Percentiles rank a stretch among this genome's conserved stretches.
Evolutionary conservation across 2,329 filamentous ascomycete genomes (phyloP).

Genomic region (Westerdykella aurantiaca): DNA sequence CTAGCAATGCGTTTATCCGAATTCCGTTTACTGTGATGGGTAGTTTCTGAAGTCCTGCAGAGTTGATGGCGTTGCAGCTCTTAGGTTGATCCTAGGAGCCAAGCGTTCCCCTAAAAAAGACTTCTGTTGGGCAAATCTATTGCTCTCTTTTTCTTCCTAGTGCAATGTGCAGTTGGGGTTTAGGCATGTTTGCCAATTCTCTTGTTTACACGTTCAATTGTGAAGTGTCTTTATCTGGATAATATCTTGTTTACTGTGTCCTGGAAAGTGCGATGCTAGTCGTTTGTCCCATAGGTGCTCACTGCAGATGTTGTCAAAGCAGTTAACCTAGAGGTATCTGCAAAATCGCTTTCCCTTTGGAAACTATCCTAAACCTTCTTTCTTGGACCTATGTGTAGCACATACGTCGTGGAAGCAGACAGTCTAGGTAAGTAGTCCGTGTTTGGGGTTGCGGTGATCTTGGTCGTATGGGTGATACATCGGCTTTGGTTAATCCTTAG

Average conservation of each 20-base stretch:
- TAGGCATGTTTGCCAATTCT: conserved; percentile 1
- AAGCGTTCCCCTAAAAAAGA: neutral
- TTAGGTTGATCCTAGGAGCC: neutral
- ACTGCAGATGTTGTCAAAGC: neutral
- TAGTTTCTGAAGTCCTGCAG: neutral
- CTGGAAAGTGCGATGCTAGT: neutral
- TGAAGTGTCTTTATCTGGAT: neutral
- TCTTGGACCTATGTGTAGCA: no score
- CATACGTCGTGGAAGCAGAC: no score
- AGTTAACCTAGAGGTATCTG: neutral
- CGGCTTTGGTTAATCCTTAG: neutral
- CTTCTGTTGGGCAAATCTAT: neutral
- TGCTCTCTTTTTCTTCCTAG: neutral
- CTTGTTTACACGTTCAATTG: neutral
- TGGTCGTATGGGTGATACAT: neutral
- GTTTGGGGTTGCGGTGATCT: neutral
- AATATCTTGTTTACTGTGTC: neutral
- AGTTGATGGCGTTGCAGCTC: neutral
- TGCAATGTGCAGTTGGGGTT: neutral
- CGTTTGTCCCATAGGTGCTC: neutral
- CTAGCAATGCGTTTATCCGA: neutral
- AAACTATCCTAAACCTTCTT: neutral
- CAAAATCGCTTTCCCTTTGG: neutral
- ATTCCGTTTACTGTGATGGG: neutral
- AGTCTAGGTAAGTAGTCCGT: neutral